Conservation (phyloP, 163 green algal species). For the Botryococcus braunii region DNA sequence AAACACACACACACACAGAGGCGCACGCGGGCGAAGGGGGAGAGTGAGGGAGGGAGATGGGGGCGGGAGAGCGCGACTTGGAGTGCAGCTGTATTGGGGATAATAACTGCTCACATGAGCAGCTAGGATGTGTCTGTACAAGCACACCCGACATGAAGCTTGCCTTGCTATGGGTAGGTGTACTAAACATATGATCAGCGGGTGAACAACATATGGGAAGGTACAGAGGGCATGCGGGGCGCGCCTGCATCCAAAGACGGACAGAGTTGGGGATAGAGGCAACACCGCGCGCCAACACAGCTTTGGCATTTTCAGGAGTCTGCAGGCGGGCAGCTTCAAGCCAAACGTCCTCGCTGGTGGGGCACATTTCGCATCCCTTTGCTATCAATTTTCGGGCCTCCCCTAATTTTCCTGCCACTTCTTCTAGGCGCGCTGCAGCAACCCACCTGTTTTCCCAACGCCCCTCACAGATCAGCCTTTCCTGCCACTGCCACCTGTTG, state of each 20-base stretch:
- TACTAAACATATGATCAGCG: neutral
- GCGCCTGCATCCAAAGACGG: constrained; percentile 65
- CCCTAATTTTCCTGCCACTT: constrained; percentile 29
- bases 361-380: constrained; percentile 76
- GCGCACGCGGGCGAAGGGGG: no score
- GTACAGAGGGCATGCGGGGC: neutral
- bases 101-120: no score
- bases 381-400: constrained; percentile 54
- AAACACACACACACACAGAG: no score
- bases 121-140: neutral
- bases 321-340: constrained; percentile 88
- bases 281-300: constrained; percentile 84
- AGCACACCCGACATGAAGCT: neutral
- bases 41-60: no score
- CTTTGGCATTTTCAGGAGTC: constrained; percentile 76
- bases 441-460: no score
- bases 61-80: no score
- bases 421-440: constrained; percentile 70
- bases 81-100: no score
- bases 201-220: neutral
- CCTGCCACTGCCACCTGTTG: no score
- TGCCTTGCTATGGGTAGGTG: neutral
- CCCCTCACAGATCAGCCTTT: no score
- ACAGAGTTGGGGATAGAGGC: constrained; percentile 65
- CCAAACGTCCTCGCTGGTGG: constrained; percentile 95